phyloP scores from a whole-genome alignment of 2,329 filamentous ascomycete genomes.

The Pseudocercospora fijiensis region DNA sequence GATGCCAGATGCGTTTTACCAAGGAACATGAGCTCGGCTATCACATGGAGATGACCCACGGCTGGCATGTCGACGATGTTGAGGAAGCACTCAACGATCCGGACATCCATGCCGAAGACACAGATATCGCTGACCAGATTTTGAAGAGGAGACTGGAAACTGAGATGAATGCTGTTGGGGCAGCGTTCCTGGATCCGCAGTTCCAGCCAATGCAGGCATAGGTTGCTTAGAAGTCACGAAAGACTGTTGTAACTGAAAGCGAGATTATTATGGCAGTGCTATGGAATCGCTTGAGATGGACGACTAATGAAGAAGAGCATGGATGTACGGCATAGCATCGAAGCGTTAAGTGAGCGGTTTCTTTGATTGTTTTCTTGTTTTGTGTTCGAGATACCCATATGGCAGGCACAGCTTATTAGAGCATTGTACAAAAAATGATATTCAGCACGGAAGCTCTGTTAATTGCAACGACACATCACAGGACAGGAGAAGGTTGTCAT shows the following conservation, averaged over 20 bases:
- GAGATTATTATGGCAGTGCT: too few relatives aligned
- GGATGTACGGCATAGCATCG: background rate
- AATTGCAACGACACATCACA: background rate
- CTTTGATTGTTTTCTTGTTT: background rate
- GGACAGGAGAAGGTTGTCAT: background rate
- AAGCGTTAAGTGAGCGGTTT: background rate
- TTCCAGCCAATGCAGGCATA: background rate
- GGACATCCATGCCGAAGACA: constrained; percentile 8
- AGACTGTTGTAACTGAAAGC: too few relatives aligned
- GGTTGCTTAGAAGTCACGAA: background rate
- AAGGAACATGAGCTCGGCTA: constrained; percentile 58
- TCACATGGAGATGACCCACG: constrained; percentile 53
- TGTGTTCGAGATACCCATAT: constrained; percentile 2
- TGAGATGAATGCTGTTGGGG: background rate
- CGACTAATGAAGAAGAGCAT: background rate
- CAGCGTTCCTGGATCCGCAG: background rate
- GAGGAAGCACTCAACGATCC: constrained; percentile 38
- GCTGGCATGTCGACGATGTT: constrained; percentile 42
- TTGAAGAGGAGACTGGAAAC: constrained; percentile 2
- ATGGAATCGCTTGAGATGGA: background rate
- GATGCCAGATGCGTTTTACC: constrained; percentile 57
- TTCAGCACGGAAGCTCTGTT: too few relatives aligned
- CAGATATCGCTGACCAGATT: constrained; percentile 1
- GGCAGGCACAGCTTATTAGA: background rate
- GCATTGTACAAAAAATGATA: background rate